Evolutionary conservation across 2,329 filamentous ascomycete species (phyloP).

Genomic region (Diplodia seriata): DNA sequence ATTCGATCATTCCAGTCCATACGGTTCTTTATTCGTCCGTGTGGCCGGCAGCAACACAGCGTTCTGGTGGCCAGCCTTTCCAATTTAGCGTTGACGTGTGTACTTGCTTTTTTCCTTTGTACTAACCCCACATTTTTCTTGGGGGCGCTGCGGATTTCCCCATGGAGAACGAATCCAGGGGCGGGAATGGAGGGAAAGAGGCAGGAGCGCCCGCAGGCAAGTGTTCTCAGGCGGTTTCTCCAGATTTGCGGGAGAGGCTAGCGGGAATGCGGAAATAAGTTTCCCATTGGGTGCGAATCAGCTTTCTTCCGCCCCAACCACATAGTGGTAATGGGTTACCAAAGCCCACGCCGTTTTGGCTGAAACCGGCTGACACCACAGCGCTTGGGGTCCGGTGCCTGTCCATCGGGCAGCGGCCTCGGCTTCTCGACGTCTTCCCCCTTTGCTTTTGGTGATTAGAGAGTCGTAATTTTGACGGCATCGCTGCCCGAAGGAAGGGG

Average conservation of each 20-base stretch:
- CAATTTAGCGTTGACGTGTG: background rate
- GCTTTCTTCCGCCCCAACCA: background rate
- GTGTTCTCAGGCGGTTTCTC: background rate
- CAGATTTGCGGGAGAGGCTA: background rate
- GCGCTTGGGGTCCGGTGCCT: background rate
- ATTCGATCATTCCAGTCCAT: no score
- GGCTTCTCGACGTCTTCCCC: background rate
- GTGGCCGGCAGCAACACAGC: background rate
- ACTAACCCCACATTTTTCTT: slow-evolving; percentile 16
- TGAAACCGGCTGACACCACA: background rate
- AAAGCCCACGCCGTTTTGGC: background rate
- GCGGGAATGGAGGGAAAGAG: background rate
- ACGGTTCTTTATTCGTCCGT: background rate
- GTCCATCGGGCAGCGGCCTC: background rate
- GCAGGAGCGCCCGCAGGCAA: background rate
- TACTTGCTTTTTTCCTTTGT: background rate
- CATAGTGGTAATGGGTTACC: background rate
- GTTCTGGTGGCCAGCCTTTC: background rate
- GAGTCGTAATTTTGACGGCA: background rate
- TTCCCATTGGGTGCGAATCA: background rate
- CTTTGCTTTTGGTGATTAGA: background rate
- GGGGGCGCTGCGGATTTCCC: slow-evolving; percentile 25
- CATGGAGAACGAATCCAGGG: slow-evolving; percentile 13
- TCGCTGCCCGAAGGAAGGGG: background rate
- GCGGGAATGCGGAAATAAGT: slow-evolving; percentile 4